phyloP scores from a whole-genome alignment of 345 rosid species.

The Rhodamnia argentea region DNA sequence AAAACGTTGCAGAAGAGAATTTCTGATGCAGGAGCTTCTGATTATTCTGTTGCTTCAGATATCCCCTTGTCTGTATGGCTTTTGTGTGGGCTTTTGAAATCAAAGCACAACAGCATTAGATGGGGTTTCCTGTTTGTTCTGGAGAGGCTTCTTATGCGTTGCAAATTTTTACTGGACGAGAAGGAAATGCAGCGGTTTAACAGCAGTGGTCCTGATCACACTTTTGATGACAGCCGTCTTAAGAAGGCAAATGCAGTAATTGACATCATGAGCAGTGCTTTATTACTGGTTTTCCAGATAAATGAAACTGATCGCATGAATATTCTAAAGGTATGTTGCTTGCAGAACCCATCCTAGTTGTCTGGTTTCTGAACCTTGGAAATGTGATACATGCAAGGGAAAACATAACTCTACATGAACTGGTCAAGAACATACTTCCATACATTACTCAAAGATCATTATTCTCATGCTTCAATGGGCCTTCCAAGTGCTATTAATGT shows the following conservation, averaged over 20 bases:
- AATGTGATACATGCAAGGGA: background rate
- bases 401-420: background rate
- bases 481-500: background rate
- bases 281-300: conserved; percentile 74
- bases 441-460: background rate
- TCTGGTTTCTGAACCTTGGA: background rate
- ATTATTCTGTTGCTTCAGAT: conserved; percentile 55
- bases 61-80: conserved; percentile 77
- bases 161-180: conserved; percentile 88
- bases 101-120: conserved; percentile 57
- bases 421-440: background rate
- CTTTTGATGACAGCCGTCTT: conserved; percentile 45
- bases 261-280: conserved; percentile 90
- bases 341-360: background rate
- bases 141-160: conserved; percentile 95
- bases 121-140: conserved; percentile 86
- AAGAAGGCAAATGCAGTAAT: conserved; percentile 92
- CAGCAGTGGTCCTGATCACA: conserved; percentile 26
- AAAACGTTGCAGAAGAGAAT: conserved; percentile 57
- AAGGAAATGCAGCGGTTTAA: conserved; percentile 53
- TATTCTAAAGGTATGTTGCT: conserved; percentile 75
- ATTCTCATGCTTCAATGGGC: background rate
- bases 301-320: conserved; percentile 89
- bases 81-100: conserved; percentile 89
- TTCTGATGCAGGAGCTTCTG: conserved; percentile 57